Base-by-base conservation (phyloP, 225 moss, liverwort and hornwort species). In the Bryum argenteum region DNA sequence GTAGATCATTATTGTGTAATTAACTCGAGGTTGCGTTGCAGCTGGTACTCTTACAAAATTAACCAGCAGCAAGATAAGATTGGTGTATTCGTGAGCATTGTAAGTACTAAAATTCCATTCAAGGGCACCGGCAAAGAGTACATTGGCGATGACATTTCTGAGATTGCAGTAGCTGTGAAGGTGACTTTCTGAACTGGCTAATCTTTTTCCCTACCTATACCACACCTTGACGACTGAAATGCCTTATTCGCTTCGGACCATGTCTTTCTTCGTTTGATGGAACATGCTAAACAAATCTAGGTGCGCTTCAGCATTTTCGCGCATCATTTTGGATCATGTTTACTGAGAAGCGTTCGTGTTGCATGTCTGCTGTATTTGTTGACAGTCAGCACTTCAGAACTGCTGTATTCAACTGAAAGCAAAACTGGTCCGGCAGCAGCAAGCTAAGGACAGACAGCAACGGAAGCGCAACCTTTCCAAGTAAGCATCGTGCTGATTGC, bases 111-210 rank as follows among this genome's bases (percentile, higher is more conserved):
- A 81, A 89, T 97, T 53, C 96, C 93, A 48, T 97, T 97, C 87
- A 97, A 97, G 79, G 96, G 96, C 41, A 97, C 96, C 28, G 96
- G 93, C 67, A 97, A 97, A 69, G 96, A 97, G 83, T 97, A 97
- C 61, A 93, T 97, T 23, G 93, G 96, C 70, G 96, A 97, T 78
- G 96, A 97, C 63, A 91, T 91, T 58, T 87, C 91, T 51, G 93
- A 97, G 80, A 93, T 97, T 82, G 91, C 96, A 44, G 65, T 63
- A 43, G 93, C 93, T 61, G 96, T 97, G 71, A 97, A 97, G 93
- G 96, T 93, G 44, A 60, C 9, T 22, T 13, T 70, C 57, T 45
- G 16, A 43, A 58, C 65, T 71, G 8, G 20, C 15, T 76, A 19
- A 10, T 69, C 24, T 73, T 72, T 60, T 51, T 60, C 51, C 54